phyloP scores from a whole-genome alignment of 2,329 filamentous ascomycete species.

The Dothistroma septosporum region DNA sequence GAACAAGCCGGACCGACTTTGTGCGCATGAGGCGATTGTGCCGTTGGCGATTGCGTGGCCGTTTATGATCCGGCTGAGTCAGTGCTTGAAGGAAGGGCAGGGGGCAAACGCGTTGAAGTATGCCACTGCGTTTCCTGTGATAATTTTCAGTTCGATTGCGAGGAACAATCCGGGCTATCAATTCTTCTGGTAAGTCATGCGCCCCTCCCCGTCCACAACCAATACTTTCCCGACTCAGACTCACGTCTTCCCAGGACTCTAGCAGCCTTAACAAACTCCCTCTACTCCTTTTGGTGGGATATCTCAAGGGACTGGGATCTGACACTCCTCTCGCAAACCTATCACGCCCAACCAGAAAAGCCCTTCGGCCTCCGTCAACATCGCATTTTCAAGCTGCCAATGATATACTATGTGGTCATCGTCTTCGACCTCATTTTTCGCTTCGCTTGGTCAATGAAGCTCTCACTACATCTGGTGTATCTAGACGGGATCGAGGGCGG shows the following conservation, averaged over 20 bases:
- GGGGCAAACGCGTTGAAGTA: constrained; percentile 94
- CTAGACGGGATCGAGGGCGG: constrained; percentile 83
- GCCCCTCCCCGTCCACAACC: too few species aligned
- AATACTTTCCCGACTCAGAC: neutral
- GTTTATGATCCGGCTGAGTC: constrained; percentile 78
- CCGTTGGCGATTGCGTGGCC: constrained; percentile 81
- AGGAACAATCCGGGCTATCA: constrained; percentile 18
- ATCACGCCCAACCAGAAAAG: constrained; percentile 52
- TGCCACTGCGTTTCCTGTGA: constrained; percentile 86
- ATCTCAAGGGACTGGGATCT: constrained; percentile 96
- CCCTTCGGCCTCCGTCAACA: constrained; percentile 73
- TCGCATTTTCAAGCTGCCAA: constrained; percentile 66
- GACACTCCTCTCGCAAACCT: constrained; percentile 63
- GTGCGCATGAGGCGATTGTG: constrained; percentile 73
- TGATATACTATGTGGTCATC: constrained; percentile 79
- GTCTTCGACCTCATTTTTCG: constrained; percentile 73
- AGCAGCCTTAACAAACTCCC: constrained; percentile 64
- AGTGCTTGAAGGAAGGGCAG: constrained; percentile 83
- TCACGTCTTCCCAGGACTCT: constrained; percentile 21
- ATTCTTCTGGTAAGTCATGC: constrained; percentile 18
- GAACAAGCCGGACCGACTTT: constrained; percentile 72
- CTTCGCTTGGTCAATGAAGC: constrained; percentile 87
- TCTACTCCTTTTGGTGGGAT: constrained; percentile 99
- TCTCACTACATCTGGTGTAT: constrained; percentile 75
- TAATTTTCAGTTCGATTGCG: constrained; percentile 54